Evolutionary conservation across 2,329 filamentous ascomycete genomes (phyloP).

Genomic region (Colletotrichum orbiculare): DNA sequence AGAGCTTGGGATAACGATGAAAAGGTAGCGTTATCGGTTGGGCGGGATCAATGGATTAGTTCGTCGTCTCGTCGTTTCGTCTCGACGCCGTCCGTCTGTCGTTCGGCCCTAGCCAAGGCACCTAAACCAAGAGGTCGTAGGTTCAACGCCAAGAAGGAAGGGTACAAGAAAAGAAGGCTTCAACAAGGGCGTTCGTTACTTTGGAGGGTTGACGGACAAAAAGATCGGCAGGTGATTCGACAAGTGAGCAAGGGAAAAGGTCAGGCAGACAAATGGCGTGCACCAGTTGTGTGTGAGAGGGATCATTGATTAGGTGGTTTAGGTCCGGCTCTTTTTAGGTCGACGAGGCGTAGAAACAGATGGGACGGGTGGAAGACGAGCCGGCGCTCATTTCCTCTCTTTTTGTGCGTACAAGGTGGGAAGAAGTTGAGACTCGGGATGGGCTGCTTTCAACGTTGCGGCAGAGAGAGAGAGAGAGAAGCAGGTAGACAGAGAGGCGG

Average conservation of each 20-base stretch:
- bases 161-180: too few relatives aligned
- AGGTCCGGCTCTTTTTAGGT: slow-evolving; percentile 18
- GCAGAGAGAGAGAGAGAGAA: too few relatives aligned
- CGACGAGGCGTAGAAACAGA: slow-evolving; percentile 18
- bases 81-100: slow-evolving; percentile 24
- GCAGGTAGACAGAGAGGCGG: neutral
- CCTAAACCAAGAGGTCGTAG: neutral
- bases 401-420: slow-evolving; percentile 19
- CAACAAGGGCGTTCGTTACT: too few relatives aligned
- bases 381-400: slow-evolving; percentile 26
- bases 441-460: too few relatives aligned
- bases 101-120: slow-evolving; percentile 13
- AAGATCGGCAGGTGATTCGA: neutral
- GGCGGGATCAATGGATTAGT: too few relatives aligned
- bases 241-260: slow-evolving; percentile 1
- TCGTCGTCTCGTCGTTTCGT: slow-evolving; percentile 17
- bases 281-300: neutral
- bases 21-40: neutral
- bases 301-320: slow-evolving; percentile 13
- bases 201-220: too few relatives aligned
- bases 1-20: neutral
- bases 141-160: too few relatives aligned
- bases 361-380: slow-evolving; percentile 26
- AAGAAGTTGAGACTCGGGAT: neutral
- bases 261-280: slow-evolving; percentile 11